phyloP scores from a whole-genome alignment of 1,284 basidiomycete species.

The Neotropicomus parvogracilis region DNA sequence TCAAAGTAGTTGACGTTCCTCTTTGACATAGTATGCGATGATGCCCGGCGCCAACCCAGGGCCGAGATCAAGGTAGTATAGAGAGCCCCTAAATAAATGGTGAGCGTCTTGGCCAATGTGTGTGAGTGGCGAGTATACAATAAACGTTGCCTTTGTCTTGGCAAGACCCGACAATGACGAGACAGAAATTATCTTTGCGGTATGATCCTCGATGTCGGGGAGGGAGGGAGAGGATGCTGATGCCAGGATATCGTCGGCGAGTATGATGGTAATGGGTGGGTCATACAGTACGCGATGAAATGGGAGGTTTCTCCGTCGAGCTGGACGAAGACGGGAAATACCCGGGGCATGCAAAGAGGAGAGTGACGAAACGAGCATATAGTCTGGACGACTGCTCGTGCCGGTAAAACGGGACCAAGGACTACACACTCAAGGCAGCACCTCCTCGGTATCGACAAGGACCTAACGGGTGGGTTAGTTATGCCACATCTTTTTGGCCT shows the following conservation, averaged over 20 bases:
- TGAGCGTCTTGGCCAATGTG: slow-evolving; percentile 11
- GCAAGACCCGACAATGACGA: slow-evolving; percentile 38
- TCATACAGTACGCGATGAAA: slow-evolving; percentile 74
- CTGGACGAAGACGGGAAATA: slow-evolving; percentile 49
- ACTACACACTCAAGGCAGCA: too few species aligned
- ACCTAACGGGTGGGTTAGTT: too few species aligned
- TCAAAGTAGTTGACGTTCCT: too few species aligned
- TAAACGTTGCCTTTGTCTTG: slow-evolving; percentile 27
- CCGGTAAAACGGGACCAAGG: slow-evolving; percentile 81
- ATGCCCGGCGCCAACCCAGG: too few species aligned
- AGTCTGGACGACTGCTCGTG: slow-evolving; percentile 67
- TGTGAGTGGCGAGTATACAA: slow-evolving; percentile 26
- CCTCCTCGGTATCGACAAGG: too few species aligned
- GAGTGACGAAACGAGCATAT: slow-evolving; percentile 74
- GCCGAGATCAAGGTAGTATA: slow-evolving; percentile 26
- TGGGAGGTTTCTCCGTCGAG: slow-evolving; percentile 65
- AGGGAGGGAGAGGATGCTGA: slow-evolving; percentile 55
- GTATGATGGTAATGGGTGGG: slow-evolving; percentile 42
- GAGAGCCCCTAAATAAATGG: slow-evolving; percentile 35
- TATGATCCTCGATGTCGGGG: slow-evolving; percentile 43
- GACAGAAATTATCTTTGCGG: slow-evolving; percentile 44
- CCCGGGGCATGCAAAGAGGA: slow-evolving; percentile 75
- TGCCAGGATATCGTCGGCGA: slow-evolving; percentile 49
- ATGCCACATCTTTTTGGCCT: too few species aligned
- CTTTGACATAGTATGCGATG: too few species aligned